These are phyloP conservation scores for Penicillium sp. DNA, from an alignment of 2,329 filamentous ascomycete genomes.

Conservation along the genomic window DNA sequence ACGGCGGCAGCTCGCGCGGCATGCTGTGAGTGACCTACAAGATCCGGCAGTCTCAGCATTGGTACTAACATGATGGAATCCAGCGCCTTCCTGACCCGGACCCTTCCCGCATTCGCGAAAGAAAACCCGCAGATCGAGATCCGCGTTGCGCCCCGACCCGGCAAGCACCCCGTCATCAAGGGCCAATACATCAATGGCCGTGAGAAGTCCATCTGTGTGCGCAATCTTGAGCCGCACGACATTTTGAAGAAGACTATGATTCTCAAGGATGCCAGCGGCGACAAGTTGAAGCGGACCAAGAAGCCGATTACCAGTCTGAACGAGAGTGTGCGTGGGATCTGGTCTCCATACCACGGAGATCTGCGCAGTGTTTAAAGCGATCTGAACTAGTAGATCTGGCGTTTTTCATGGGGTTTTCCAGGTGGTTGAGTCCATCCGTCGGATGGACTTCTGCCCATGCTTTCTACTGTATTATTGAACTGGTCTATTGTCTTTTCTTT, in stretches of 20 bases:
- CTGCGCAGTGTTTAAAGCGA: slow-evolving; percentile 46
- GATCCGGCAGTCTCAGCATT: slow-evolving; percentile 1
- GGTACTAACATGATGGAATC: slow-evolving; percentile 1
- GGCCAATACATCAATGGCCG: slow-evolving; percentile 91
- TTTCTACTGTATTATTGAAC: slow-evolving; percentile 30
- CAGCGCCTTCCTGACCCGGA: slow-evolving; percentile 74
- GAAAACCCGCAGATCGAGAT: slow-evolving; percentile 86
- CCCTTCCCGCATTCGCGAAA: slow-evolving; percentile 71
- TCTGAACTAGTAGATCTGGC: neutral
- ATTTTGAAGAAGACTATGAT: slow-evolving; percentile 69
- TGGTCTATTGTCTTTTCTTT: slow-evolving; percentile 16
- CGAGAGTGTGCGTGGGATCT: slow-evolving; percentile 61
- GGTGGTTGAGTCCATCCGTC: slow-evolving; percentile 7
- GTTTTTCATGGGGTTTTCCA: slow-evolving; percentile 5
- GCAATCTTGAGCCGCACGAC: slow-evolving; percentile 74
- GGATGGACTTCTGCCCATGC: slow-evolving; percentile 13
- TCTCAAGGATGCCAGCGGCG: slow-evolving; percentile 45
- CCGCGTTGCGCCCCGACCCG: slow-evolving; percentile 81
- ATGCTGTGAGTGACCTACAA: slow-evolving; percentile 67
- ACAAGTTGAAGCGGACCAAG: slow-evolving; percentile 49
- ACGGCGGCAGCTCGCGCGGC: slow-evolving; percentile 83
- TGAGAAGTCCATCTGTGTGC: slow-evolving; percentile 79
- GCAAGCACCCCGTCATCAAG: slow-evolving; percentile 80
- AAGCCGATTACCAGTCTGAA: slow-evolving; percentile 59
- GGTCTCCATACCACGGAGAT: slow-evolving; percentile 59